Evolutionary conservation across 2,329 filamentous ascomycete genomes (phyloP), one percentile per base, ranked within the genome.

Genomic region (Knufia petricola): DNA sequence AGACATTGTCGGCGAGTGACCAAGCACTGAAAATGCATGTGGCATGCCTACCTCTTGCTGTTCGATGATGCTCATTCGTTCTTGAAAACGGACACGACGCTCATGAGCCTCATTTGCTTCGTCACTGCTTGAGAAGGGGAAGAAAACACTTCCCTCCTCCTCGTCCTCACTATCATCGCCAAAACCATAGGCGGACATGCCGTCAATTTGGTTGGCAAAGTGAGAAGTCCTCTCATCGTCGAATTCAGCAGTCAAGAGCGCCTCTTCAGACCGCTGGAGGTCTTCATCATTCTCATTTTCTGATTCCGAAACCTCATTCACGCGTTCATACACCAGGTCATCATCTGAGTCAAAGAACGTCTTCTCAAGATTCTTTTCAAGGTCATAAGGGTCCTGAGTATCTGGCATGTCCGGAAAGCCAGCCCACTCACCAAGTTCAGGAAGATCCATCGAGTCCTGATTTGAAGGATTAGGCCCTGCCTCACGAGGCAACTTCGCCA

Each of bases 291-390:
- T 28, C 6, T 42, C 20, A 17, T 48, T 17, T 21, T 90, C 85
- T 55, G 87, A 82, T 53, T 89, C 85, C 57, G 78, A 85, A 52
- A 94, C 83, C 44, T 87, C 79, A 61, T 90, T 85, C 51, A 94
- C 82, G 31, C 75, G 84, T 1, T 81, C 84, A 64, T 88, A 87
- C 61, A 57, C 41, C 51, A 58, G 59, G 59, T 64, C 58, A 60
- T 63, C 42, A 51, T 61, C 50, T 59, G 63, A 31, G 52, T 54
- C 46, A 53, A 59, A 53, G 52, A 58, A 42, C 50, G 53, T 46
- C 17, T 44, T 43, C 37, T 56, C 55, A 38, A 56, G 56, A 9
- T 51, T 50, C 44, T 51, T 24, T 17, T 55, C 28, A 51, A 50
- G 12, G 13, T 23, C 9, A 17, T 32, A n/a, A 48, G 23, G 13